Conservation (phyloP, 805 yeast genomes). For the Myxozyma sirexii region DNA sequence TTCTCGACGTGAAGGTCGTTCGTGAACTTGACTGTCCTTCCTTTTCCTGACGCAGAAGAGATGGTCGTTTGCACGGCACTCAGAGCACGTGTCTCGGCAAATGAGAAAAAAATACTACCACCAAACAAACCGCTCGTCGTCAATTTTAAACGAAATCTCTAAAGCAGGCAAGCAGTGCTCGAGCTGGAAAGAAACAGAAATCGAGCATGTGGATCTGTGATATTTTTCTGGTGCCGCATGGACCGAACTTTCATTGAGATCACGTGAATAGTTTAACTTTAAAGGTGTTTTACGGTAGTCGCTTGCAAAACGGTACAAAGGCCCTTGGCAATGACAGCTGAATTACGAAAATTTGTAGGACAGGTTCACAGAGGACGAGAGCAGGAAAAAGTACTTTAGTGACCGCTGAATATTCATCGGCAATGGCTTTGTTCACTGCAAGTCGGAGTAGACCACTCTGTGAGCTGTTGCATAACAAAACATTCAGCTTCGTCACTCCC, state of each 20-base stretch:
- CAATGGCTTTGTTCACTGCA: slow-evolving; percentile 2
- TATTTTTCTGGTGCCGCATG: slow-evolving; percentile 14
- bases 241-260: slow-evolving; percentile 1
- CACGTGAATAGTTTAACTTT: neutral
- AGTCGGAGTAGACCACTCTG: slow-evolving; percentile 1
- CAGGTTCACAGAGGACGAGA: too few relatives aligned
- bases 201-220: neutral
- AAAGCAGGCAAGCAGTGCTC: too few relatives aligned
- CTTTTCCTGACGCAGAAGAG: neutral
- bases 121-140: neutral
- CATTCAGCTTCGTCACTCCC: neutral
- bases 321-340: neutral
- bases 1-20: too few relatives aligned
- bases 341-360: slow-evolving; percentile 2
- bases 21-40: neutral
- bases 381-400: neutral
- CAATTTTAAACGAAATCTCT: too few relatives aligned
- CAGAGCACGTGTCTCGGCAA: neutral
- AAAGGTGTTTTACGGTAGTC: neutral
- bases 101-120: neutral
- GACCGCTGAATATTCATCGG: neutral
- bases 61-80: neutral
- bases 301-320: neutral
- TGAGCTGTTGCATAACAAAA: neutral
- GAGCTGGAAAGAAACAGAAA: neutral